Conservation (phyloP, 225 moss, liverwort and hornwort genomes). For the Sphagnum contortum region DNA sequence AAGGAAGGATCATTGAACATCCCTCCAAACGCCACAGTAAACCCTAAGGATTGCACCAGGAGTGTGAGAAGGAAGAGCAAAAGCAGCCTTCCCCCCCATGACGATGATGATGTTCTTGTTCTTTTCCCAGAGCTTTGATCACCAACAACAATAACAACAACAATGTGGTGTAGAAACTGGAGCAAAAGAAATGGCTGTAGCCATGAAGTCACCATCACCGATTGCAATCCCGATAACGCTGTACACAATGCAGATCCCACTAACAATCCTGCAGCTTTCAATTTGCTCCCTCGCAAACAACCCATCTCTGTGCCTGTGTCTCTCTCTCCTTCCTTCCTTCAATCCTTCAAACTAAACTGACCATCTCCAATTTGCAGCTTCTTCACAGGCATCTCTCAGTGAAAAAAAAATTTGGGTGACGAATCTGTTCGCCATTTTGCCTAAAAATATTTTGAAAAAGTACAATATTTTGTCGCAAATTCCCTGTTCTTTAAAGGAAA, state of each 20-base stretch:
- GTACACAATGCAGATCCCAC: conserved; percentile 15
- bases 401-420: too few relatives aligned
- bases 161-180: conserved; percentile 15
- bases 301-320: too few relatives aligned
- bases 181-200: conserved; percentile 25
- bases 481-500: too few relatives aligned
- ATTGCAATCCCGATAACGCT: conserved; percentile 20
- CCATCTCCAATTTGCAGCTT: too few relatives aligned
- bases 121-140: conserved; percentile 9
- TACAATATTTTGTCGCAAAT: too few relatives aligned
- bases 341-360: too few relatives aligned
- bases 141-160: conserved; percentile 10
- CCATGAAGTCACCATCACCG: conserved; percentile 17
- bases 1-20: conserved; percentile 17
- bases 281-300: neutral
- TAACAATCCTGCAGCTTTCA: conserved; percentile 3
- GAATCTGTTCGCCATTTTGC: too few relatives aligned
- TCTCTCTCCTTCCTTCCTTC: too few relatives aligned
- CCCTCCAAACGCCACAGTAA: conserved; percentile 18
- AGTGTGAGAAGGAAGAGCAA: conserved; percentile 15
- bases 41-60: conserved; percentile 13
- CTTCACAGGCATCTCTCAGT: too few relatives aligned
- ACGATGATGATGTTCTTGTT: neutral
- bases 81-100: too few relatives aligned
- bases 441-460: too few relatives aligned